Percentiles rank a stretch among this genome's conserved stretches.
phyloP scores from a whole-genome alignment of 2,329 filamentous ascomycete species.

The Calonectria hongkongensis region DNA sequence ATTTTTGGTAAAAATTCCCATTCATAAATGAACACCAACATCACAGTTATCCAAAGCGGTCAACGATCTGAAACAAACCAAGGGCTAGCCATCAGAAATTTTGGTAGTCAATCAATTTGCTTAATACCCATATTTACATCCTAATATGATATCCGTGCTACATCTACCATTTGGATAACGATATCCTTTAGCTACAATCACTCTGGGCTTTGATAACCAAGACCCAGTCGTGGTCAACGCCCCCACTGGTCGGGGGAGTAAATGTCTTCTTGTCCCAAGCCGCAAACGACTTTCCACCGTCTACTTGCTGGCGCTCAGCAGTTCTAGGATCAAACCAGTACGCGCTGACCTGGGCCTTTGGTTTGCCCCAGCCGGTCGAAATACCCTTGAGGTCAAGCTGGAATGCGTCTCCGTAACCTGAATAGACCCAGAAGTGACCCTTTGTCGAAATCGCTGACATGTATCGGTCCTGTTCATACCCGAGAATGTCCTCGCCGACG shows the following conservation, averaged over 20 bases:
- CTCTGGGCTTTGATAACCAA: not conserved
- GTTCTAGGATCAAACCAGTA: slow-evolving; percentile 10
- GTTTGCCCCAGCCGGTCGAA: not conserved
- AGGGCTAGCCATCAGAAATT: too few relatives aligned
- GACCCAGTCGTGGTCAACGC: slow-evolving; percentile 8
- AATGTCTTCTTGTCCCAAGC: not conserved
- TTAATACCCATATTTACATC: too few relatives aligned
- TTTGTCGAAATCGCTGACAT: not conserved
- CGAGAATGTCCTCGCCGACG: not conserved
- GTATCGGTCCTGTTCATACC: slow-evolving; percentile 9
- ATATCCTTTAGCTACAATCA: not conserved
- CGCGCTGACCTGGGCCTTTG: not conserved
- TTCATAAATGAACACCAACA: too few relatives aligned
- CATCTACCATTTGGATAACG: not conserved
- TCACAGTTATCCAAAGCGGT: too few relatives aligned
- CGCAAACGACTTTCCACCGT: not conserved
- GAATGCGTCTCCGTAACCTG: slow-evolving; percentile 11
- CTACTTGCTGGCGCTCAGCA: not conserved
- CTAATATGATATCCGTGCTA: too few relatives aligned
- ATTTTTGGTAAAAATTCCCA: too few relatives aligned
- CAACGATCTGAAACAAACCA: too few relatives aligned
- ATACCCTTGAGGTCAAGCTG: slow-evolving; percentile 1
- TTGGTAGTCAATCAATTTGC: too few relatives aligned
- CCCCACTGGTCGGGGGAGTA: not conserved
- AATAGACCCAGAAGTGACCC: slow-evolving; percentile 12